Conservation (phyloP, 176 grass and related monocot genomes). For the Aegilops longissima region DNA sequence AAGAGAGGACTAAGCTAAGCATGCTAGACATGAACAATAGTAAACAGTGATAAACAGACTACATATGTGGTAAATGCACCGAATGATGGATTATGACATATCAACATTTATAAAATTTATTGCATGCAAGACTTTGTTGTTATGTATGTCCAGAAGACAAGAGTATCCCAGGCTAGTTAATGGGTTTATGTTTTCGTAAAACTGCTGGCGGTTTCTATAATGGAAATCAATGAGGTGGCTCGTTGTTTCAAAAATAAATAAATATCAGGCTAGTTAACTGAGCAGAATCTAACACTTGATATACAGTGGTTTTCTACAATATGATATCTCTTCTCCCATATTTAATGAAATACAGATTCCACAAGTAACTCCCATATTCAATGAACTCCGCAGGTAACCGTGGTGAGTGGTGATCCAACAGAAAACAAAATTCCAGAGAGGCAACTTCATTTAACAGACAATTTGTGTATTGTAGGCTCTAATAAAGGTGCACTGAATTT, state of each 20-base stretch:
- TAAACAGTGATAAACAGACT: not conserved
- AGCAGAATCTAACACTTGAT: not conserved
- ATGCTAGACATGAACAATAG: not conserved
- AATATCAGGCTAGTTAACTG: not conserved
- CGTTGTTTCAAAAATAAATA: too few relatives aligned
- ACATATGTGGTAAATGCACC: constrained; percentile 16
- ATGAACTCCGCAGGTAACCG: not conserved
- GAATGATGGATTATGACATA: not conserved
- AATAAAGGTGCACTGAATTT: not conserved
- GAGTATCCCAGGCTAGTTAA: not conserved
- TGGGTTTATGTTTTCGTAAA: too few relatives aligned
- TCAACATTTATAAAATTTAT: not conserved
- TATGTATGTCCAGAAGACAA: not conserved
- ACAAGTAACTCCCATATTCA: not conserved
- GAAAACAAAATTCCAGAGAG: not conserved
- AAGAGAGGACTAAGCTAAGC: not conserved
- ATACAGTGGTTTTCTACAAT: not conserved
- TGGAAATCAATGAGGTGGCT: too few relatives aligned
- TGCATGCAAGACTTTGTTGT: not conserved
- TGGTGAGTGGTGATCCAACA: not conserved
- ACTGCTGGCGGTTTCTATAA: too few relatives aligned
- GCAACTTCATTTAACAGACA: not conserved
- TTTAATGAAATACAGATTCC: not conserved
- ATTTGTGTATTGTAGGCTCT: not conserved
- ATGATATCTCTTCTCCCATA: not conserved